Base-by-base conservation (phyloP, 2,329 filamentous ascomycete species). In the Calonectria hongkongensis region DNA sequence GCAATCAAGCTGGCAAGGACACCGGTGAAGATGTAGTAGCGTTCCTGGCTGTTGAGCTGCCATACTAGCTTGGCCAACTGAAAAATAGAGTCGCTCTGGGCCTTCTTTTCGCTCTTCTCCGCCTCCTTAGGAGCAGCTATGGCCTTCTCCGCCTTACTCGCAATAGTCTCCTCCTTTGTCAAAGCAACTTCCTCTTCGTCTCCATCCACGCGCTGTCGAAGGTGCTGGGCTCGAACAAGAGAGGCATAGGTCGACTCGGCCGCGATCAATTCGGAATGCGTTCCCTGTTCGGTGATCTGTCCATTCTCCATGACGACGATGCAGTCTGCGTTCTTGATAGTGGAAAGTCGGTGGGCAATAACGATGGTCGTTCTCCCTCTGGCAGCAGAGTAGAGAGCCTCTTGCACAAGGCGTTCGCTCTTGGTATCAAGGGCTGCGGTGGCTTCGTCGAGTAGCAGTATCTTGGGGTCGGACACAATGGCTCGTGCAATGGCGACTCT, bases 291-390 rank as follows among this genome's bases (percentile, higher is more conserved):
- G 1, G 97, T 94, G 58, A 98, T 91, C 72, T 91, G 89, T 8
- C 96, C 96, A 79, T 94, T 92, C 82, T 98, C 95, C 82, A 98
- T 97, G 21, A 98, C 96, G 76, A 97, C 98, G 79, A 98, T 98
- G 64, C 96, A 86, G 82, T 98, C 96, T 0, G 96, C 96, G 82
- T 96, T 96, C 83, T 98, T 95, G 73, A 98, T 98, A 0, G 96
- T 98, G 80, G 92, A 95, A 10, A 98, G 87, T 27, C 96, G 89
- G 84, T 98, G 96, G 3, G 97, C 97, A 1, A 98, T 96, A 0
- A 96, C 96, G 74, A 98, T 97, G 0, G 96, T 98, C 9, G 95
- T 98, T 66, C 95, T 90, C 48, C 93, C 95, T 86, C 94, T 93
- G 25, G 95, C 93, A 1, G 95, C 95, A 74, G 92, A 92, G 83